phyloP scores from a whole-genome alignment of 352 stramenopile species.

The Globisporangium nagaii region DNA sequence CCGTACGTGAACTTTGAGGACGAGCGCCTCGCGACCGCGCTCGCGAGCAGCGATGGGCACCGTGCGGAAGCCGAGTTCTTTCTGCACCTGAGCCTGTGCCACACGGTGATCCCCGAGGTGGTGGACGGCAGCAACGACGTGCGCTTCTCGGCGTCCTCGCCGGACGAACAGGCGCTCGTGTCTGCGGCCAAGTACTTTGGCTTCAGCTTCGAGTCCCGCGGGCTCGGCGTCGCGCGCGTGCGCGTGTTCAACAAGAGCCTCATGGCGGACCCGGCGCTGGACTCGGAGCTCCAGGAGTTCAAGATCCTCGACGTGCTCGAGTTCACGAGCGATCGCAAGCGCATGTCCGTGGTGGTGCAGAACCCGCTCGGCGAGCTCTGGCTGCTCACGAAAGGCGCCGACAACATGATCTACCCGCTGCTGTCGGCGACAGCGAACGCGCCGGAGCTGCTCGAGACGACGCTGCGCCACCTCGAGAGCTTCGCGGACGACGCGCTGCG shows the following conservation, averaged over 20 bases:
- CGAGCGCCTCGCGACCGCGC: constrained; percentile 30
- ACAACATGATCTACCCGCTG: constrained; percentile 89
- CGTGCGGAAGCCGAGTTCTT: constrained; percentile 75
- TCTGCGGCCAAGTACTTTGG: constrained; percentile 78
- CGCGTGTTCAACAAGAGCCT: constrained; percentile 41
- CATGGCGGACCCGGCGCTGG: constrained; percentile 24
- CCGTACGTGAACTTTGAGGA: constrained; percentile 85
- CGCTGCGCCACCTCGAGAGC: constrained; percentile 58
- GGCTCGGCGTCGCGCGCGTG: constrained; percentile 52
- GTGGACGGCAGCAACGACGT: constrained; percentile 48
- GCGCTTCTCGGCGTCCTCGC: constrained; percentile 72
- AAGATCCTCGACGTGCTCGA: constrained; percentile 93
- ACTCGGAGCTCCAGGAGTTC: constrained; percentile 54
- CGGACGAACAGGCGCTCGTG: constrained; percentile 88
- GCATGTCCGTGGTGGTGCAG: constrained; percentile 76
- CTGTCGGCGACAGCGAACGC: constrained; percentile 53
- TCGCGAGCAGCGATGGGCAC: constrained; percentile 32
- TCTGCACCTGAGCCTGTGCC: constrained; percentile 74
- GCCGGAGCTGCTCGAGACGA: constrained; percentile 48
- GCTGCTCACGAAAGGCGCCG: constrained; percentile 88
- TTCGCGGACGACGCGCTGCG: constrained; percentile 83
- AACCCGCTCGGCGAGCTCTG: constrained; percentile 62
- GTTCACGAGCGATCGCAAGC: constrained; percentile 90
- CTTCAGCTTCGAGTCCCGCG: constrained; percentile 66
- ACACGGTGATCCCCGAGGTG: constrained; percentile 69